These are phyloP conservation scores for Epithemia pelagica DNA, from an alignment of 108 stramenopile species.

Conservation along the genomic window DNA sequence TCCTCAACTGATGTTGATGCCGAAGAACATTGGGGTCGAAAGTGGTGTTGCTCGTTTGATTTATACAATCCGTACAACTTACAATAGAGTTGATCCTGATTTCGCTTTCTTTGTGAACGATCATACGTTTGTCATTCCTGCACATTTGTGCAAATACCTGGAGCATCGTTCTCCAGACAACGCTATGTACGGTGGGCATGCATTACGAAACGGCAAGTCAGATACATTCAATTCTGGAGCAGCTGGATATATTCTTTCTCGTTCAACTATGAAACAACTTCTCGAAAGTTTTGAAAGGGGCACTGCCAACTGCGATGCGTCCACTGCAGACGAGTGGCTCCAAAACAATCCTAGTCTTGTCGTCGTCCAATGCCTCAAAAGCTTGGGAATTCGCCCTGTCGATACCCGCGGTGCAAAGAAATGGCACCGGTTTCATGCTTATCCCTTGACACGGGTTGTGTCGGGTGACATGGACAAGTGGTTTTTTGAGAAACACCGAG, in stretches of 20 bases:
- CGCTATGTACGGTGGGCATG: conserved; percentile 78
- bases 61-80: conserved; percentile 58
- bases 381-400: conserved; percentile 33
- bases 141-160: conserved; percentile 70
- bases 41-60: conserved; percentile 64
- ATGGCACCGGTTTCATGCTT: conserved; percentile 78
- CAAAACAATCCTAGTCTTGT: conserved; percentile 77
- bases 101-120: conserved; percentile 90
- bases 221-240: conserved; percentile 80
- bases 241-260: conserved; percentile 73
- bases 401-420: conserved; percentile 60
- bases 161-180: conserved; percentile 36
- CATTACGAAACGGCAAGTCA: conserved; percentile 46
- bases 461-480: conserved; percentile 77
- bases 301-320: conserved; percentile 36
- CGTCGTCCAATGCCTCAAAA: conserved; percentile 66
- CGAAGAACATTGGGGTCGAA: conserved; percentile 45
- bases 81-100: conserved; percentile 62
- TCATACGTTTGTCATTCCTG: conserved; percentile 84
- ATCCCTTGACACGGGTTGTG: conserved; percentile 60
- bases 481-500: conserved; percentile 72
- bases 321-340: conserved; percentile 50
- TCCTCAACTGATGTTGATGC: conserved; percentile 67
- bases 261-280: conserved; percentile 63
- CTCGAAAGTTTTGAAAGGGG: conserved; percentile 56